Base-by-base conservation (phyloP, 306 rosid genomes). In the Pueraria montana region DNA sequence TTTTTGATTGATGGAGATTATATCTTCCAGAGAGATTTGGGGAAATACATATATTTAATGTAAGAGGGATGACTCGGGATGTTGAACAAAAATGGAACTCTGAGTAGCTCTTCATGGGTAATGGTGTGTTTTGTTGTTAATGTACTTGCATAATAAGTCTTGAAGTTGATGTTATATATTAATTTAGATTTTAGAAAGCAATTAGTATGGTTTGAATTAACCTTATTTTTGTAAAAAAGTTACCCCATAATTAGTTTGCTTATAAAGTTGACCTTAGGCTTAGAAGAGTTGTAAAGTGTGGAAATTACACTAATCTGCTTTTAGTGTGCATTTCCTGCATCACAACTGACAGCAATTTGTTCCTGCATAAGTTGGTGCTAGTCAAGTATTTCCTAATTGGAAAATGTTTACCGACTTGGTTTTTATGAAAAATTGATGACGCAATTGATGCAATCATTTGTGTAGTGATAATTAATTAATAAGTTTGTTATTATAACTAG, bases 111-210 rank as follows among this genome's bases (percentile, higher is more conserved):
- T 36, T 32, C 64, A n/a, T 26, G 62, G 43, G 17, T 49, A 72
- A 1, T 9, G 27, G 30, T 17, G 5, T 27, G 18, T 4, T 24
- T 61, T 73, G 48, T 18, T 23, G 27, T 50, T 74, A 5, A 53
- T 74, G 27, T 53, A 50, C n/a, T 50, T 52, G 11, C 7, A 42
- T 76, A 14, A 21, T n/a, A 75, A 65, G 52, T 53, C 71, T 75
- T 26, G 23, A 55, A 56, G 50, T 67, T 67, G 62, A n/a, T 75
- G 21, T 53, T 42, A 26, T 76, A 17, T 42, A 30, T 38, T 27
- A 76, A 9, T 36, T 64, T 34, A 18, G 72, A 63, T 63, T 24
- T 65, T 64, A 50, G 34, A 56, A 59, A 70, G 64, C 38, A 59
- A 42, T 12, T 26, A 61, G 34, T 11, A 61, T 61, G 66, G 38